These are phyloP conservation scores for Onygenales sp. DNA, from an alignment of 2,329 filamentous ascomycete genomes.

Conservation along the genomic window DNA sequence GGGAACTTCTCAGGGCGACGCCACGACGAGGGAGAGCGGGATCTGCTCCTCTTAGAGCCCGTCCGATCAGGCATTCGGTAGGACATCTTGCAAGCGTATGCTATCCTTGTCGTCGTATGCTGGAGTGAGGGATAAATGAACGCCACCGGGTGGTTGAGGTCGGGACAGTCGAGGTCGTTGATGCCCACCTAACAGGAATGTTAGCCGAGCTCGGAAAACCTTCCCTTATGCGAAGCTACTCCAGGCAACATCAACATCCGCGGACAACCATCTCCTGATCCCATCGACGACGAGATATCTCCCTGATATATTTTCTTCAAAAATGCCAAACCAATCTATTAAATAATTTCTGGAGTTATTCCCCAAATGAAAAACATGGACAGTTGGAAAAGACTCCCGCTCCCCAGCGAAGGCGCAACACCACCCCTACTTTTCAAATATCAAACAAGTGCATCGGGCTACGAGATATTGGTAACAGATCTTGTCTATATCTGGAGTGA, in stretches of 20 bases:
- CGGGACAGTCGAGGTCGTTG: background rate
- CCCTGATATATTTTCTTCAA: background rate
- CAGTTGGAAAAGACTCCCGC: conserved; percentile 27
- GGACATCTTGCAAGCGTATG: conserved; percentile 19
- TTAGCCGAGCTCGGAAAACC: conserved; percentile 4
- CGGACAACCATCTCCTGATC: no score
- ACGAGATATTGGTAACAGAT: conserved; percentile 49
- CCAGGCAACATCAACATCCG: background rate
- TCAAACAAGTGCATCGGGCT: conserved; percentile 28
- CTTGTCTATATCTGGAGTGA: conserved; percentile 50
- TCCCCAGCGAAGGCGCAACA: conserved; percentile 13
- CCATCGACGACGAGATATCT: background rate
- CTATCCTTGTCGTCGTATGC: background rate
- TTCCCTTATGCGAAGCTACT: background rate
- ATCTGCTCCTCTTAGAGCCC: conserved; percentile 31
- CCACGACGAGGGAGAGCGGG: conserved; percentile 33
- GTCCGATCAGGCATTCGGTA: conserved; percentile 22
- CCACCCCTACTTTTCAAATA: conserved; percentile 34
- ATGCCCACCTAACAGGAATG: background rate
- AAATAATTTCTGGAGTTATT: background rate
- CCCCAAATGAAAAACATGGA: background rate
- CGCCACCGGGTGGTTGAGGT: background rate
- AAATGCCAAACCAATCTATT: background rate
- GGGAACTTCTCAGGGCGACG: conserved; percentile 28
- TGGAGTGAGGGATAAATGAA: background rate